These are phyloP conservation scores for Mollisia scopiformis DNA, from an alignment of 2,329 filamentous ascomycete species.

Conservation along the genomic window DNA sequence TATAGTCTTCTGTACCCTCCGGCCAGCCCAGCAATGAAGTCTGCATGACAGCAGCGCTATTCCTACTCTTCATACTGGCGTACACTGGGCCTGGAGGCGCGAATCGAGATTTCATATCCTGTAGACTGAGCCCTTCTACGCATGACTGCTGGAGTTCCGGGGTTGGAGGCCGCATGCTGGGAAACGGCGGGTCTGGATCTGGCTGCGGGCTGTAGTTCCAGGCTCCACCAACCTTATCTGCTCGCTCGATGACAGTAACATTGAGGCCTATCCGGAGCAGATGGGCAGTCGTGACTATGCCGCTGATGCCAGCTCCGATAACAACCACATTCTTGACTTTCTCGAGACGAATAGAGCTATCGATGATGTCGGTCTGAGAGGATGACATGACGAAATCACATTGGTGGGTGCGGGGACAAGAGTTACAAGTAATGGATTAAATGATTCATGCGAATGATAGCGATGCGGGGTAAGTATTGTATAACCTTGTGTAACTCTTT, in stretches of 20 bases:
- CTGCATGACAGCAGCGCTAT: too few relatives aligned
- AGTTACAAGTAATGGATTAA: too few relatives aligned
- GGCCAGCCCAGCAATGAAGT: slow-evolving; percentile 56
- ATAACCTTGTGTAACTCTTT: too few relatives aligned
- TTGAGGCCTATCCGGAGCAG: slow-evolving; percentile 46
- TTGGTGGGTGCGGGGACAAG: too few relatives aligned
- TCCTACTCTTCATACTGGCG: slow-evolving; percentile 2
- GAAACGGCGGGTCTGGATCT: slow-evolving; percentile 6
- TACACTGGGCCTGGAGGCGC: slow-evolving; percentile 7
- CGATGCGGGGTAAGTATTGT: too few relatives aligned
- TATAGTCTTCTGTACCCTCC: slow-evolving; percentile 59
- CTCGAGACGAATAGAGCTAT: neutral
- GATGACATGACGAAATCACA: neutral
- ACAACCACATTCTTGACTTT: slow-evolving; percentile 40
- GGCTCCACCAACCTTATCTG: slow-evolving; percentile 22
- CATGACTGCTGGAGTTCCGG: too few relatives aligned
- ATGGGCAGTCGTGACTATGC: slow-evolving; percentile 49
- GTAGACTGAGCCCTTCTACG: neutral
- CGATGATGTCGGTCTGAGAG: neutral
- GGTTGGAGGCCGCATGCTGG: neutral
- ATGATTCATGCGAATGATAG: too few relatives aligned
- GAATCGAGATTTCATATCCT: neutral
- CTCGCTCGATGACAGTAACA: slow-evolving; percentile 56
- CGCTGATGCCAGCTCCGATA: slow-evolving; percentile 52
- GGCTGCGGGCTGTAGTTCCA: slow-evolving; percentile 16